Base-by-base conservation (phyloP, 305 asterid species). In the Rubia tinctorum region DNA sequence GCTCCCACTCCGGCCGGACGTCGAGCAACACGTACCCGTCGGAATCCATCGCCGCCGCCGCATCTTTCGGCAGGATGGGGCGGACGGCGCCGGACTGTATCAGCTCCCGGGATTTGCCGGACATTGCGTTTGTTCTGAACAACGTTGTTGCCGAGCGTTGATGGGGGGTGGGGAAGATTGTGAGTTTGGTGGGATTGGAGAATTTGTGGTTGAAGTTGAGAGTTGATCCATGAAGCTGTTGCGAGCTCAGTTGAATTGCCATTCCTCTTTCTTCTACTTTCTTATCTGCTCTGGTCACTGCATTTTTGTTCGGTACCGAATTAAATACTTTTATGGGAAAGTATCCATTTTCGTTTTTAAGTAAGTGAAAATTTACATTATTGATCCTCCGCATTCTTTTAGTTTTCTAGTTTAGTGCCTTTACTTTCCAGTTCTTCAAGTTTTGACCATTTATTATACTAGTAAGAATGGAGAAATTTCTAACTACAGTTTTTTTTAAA, bases 1-100 rank as follows among this genome's bases (percentile, higher is more conserved):
- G 71, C 84, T 93, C 97, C 98, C 97, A 91, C 73, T 84, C 76
- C 3, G 97, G 98, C 77, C 97, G 84, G 63, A 93, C 87, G 86
- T 93, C 98, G 12, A 93, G 90, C 82, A 93, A 67, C 62, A 51
- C 80, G 87, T 88, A 91, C 14, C 96, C 97, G 42, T 86, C 87
- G 5, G 86, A 76, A 71, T 80, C 88, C 83, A 88, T 79, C 58
- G 87, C 89, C 6, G 83, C 65, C 80, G 84, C 83, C 60, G 95
- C 97, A 69, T 91, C 97, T 79, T 88, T 91, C 3, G 98, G 90
- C 59, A 68, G 11, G 47, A 93, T 78, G 56, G 98, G 90, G 4
- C 82, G 87, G 43, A 93, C 83, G 0, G 80, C 86, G 58, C 97
- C 97, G 0, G 98, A 91, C 72, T 87, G 88, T 66, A 90, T 83